Conservation (phyloP, 441 rosid genomes). For the Corymbia citriodora region DNA sequence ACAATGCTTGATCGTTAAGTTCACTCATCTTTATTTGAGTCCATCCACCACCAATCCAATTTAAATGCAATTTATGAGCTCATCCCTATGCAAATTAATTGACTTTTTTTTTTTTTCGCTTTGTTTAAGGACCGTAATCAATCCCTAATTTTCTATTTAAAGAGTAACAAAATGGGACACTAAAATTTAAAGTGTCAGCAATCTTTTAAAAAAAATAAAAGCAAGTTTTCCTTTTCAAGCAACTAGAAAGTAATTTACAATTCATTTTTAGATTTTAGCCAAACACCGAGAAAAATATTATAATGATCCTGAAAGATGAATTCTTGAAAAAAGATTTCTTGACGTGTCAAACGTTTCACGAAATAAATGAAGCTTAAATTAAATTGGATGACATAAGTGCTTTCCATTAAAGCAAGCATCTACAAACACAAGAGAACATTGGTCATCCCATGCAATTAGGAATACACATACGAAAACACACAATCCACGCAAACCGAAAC, state of each 20-base stretch:
- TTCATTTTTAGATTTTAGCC: neutral
- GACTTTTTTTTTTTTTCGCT: rapidly evolving
- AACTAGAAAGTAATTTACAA: neutral
- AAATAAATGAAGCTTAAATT: neutral
- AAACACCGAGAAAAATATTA: neutral
- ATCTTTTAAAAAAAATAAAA: neutral
- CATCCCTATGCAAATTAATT: neutral
- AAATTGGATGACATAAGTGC: neutral
- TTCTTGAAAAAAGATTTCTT: neutral
- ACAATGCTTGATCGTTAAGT: too few relatives aligned
- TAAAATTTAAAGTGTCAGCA: too few relatives aligned
- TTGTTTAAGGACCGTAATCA: neutral
- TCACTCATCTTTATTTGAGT: neutral
- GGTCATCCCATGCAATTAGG: neutral
- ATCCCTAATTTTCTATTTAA: neutral
- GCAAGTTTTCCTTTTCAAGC: neutral
- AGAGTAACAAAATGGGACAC: rapidly evolving
- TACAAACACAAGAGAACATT: neutral
- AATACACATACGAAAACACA: neutral
- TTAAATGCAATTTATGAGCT: neutral
- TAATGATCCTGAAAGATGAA: too few relatives aligned
- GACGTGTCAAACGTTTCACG: neutral
- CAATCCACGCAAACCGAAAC: rapidly evolving
- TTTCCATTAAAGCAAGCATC: neutral
- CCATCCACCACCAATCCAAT: neutral